Base-by-base conservation (phyloP, 75 land plant genomes). In the Ceratopteris richardii region DNA sequence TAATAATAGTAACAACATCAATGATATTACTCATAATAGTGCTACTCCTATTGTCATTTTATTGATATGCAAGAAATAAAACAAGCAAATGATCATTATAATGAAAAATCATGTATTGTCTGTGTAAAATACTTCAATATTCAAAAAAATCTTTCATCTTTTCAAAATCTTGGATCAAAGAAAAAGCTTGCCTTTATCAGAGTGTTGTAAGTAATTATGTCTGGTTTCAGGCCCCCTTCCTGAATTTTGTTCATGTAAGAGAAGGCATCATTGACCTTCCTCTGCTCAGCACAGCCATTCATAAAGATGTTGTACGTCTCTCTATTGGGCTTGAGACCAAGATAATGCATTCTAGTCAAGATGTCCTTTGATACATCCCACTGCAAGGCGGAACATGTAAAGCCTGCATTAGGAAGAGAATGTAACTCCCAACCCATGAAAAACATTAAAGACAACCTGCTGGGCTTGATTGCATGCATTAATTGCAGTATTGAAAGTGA, bases 401-500 rank as follows among this genome's bases (percentile, higher is more conserved):
- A 52, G 27, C 25, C 2, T 5, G 18, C 14, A 48, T 17, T 48
- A 30, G 9, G n/a, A n/a, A n/a, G n/a, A n/a, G n/a, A n/a, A n/a
- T n/a, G n/a, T n/a, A n/a, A n/a, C n/a, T n/a, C n/a, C n/a, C n/a
- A n/a, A n/a, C n/a, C n/a, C n/a, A n/a, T n/a, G n/a, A 16, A 10
- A 30, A 19, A 27, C 10, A 57, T 30, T 24, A 7, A 11, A 57
- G 20, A 27, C 3, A 6, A 73, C 76, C 76, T 66, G 51, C 12
- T 55, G 30, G 22, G 55, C 52, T 30, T 42, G 50, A 29, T 48
- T 68, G 37, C 76, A 73, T 0, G 76, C 31, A 31, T 66, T 44
- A n/a, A 73, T 73, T 23, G 70, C 76, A 44, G 64, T 73, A 59
- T 73, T 73, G 65, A 68, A 73, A 14, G 70, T 26, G 29, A 47